Base-by-base conservation (phyloP, 148 eudicot genomes). In the Heliosperma pusillum region DNA sequence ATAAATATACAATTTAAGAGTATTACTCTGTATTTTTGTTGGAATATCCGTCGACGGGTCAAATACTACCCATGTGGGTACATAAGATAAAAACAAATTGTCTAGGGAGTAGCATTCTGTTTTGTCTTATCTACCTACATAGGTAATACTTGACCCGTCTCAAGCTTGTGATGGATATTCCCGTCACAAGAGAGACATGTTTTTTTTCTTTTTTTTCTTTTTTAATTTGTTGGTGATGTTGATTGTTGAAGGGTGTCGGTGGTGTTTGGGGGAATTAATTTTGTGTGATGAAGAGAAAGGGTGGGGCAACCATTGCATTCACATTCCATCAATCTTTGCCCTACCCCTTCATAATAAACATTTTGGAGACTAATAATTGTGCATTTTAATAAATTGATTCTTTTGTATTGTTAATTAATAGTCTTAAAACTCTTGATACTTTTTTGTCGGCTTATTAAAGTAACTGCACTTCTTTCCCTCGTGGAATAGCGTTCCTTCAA, bases 221-320 rank as follows among this genome's bases (percentile, higher is more conserved):
- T 74, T 66, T 44, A 26, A 3, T 74, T 52, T 71, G 67, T 82
- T 75, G 79, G 72, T 79, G 74, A 74, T 27, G 63, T 45, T 60
- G 80, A 70, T 68, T 27, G 63, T 45, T 60, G 80, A 70, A 57
- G 74, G 71, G 79, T 72, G 79, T 74, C 74, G 84, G 74, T 45
- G 80, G 82, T 76, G 85, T 66, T 69, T 80, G 84, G 73, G 82
- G 64, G 76, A 74, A 83, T 83, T 80, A 77, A 70, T 83, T 83
- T 77, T 83, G 86, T 83, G 85, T 83, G 85, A 71, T 66, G 71
- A 72, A 74, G 73, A 47, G 78, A 69, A 47, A 52, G 20, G 71
- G 79, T 69, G 76, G 77, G 78, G 70, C 44, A 83, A 76, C 69
- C 57, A 25, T 72, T 69, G 24, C 72, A 59, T 42, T 66, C 73